These are phyloP conservation scores for Pyrrhoderma noxium DNA, from an alignment of 1,284 basidiomycete genomes.

Conservation along the genomic window DNA sequence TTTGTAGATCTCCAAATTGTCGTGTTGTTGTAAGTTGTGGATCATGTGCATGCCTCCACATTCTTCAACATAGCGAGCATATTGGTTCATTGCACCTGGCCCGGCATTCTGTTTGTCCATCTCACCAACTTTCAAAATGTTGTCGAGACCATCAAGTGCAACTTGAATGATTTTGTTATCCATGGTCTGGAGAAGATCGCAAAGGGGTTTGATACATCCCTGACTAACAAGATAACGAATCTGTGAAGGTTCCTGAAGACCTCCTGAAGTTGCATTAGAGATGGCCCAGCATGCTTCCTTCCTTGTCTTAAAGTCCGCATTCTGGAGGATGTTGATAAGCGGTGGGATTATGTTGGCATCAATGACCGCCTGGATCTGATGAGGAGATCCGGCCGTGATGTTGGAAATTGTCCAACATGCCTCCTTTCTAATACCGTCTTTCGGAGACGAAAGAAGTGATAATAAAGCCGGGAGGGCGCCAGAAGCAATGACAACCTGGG, in stretches of 20 bases:
- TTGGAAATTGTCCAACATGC: conserved; percentile 99
- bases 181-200: conserved; percentile 94
- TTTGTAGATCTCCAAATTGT: conserved; percentile 99
- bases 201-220: conserved; percentile 98
- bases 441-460: conserved; percentile 87
- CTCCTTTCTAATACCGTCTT: conserved; percentile 94
- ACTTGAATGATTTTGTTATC: conserved; percentile 99
- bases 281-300: conserved; percentile 99
- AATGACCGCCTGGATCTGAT: conserved; percentile 90
- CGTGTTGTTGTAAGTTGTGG: conserved; percentile 98
- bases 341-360: conserved; percentile 93
- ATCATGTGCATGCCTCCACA: conserved; percentile 98
- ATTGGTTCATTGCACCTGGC: conserved; percentile 85
- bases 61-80: conserved; percentile 94
- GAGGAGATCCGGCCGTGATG: conserved; percentile 93
- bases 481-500: conserved; percentile 96
- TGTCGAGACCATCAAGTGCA: conserved; percentile 94
- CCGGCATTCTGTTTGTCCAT: conserved; percentile 85
- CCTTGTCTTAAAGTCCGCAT: conserved; percentile 98
- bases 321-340: conserved; percentile 95
- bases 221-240: conserved; percentile 98
- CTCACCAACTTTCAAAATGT: conserved; percentile 98
- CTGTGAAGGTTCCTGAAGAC: conserved; percentile 92
- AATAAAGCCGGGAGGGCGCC: conserved; percentile 92
- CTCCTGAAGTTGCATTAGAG: conserved; percentile 97